A percentile compares a stretch with the other conserved stretches of the same genome.
Conservation (phyloP, 805 yeast species). For the Pichia phayaonensis region DNA sequence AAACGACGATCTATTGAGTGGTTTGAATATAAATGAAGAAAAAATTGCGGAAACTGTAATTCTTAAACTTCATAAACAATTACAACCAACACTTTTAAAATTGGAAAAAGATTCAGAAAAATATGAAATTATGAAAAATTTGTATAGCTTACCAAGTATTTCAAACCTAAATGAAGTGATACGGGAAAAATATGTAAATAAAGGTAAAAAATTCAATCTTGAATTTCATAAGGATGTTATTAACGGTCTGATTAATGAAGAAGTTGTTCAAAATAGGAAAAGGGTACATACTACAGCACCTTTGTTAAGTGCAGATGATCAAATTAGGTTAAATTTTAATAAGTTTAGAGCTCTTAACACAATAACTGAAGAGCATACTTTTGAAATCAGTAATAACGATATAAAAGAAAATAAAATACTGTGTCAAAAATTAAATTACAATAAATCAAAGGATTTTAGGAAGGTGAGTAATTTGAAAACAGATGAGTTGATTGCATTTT, state of each 20-base stretch:
- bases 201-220: slow-evolving; percentile 6
- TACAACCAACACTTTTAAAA: slow-evolving; percentile 18
- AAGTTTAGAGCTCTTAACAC: slow-evolving; percentile 9
- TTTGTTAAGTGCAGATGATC: slow-evolving; percentile 7
- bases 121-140: slow-evolving; percentile 18
- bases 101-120: slow-evolving; percentile 17
- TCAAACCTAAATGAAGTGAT: slow-evolving; percentile 16
- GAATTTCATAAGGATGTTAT: slow-evolving; percentile 11
- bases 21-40: background rate
- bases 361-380: slow-evolving; percentile 9
- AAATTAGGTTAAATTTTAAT: slow-evolving; percentile 10
- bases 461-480: background rate
- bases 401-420: background rate
- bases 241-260: slow-evolving; percentile 4
- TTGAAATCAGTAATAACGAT: background rate
- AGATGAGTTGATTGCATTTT: background rate
- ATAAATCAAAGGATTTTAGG: slow-evolving; percentile 1
- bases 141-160: slow-evolving; percentile 24
- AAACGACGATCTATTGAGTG: background rate
- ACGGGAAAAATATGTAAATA: slow-evolving; percentile 1
- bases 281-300: background rate
- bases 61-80: slow-evolving; percentile 15
- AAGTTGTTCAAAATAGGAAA: background rate
- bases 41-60: slow-evolving; percentile 9
- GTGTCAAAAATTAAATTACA: slow-evolving; percentile 1